A percentile compares a stretch with the other conserved stretches of the same genome.
phyloP scores from a whole-genome alignment of 179 eudicot genomes.

The Gypsophila paniculata region DNA sequence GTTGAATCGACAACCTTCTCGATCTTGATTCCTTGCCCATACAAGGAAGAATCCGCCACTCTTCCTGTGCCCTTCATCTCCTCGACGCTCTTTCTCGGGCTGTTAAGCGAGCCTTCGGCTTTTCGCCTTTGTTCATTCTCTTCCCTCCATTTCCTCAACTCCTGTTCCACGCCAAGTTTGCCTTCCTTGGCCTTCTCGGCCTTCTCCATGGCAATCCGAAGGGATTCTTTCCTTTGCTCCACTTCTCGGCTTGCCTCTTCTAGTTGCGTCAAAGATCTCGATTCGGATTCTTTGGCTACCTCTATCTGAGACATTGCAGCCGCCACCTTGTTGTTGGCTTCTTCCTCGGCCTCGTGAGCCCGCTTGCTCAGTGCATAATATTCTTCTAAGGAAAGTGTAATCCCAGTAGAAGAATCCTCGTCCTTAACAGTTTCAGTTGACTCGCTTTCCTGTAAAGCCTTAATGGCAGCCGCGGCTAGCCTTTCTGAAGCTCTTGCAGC shows the following conservation, averaged over 20 bases:
- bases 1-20: conserved; percentile 34
- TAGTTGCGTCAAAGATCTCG: conserved; percentile 47
- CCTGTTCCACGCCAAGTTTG: conserved; percentile 77
- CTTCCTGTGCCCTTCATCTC: conserved; percentile 27
- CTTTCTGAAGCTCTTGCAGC: conserved; percentile 79
- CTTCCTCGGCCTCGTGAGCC: conserved; percentile 79
- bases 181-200: conserved; percentile 79
- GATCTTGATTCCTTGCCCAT: conserved; percentile 38
- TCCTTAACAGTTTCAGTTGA: conserved; percentile 33
- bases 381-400: conserved; percentile 75
- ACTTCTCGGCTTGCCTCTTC: conserved; percentile 55
- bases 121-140: conserved; percentile 65
- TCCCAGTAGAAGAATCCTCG: conserved; percentile 37
- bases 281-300: conserved; percentile 57
- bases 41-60: conserved; percentile 30
- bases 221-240: conserved; percentile 52
- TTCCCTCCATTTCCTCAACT: conserved; percentile 78
- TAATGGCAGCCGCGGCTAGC: conserved; percentile 64
- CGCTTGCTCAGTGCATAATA: conserved; percentile 71
- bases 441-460: conserved; percentile 63
- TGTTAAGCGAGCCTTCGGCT: conserved; percentile 36
- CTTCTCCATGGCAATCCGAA: conserved; percentile 50
- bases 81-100: conserved; percentile 47
- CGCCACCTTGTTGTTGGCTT: conserved; percentile 55
- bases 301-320: conserved; percentile 71